Evolutionary conservation across 176 grass and related monocot species (phyloP), one percentile per base, ranked within the genome.

Genomic region (Oryza nivara): DNA sequence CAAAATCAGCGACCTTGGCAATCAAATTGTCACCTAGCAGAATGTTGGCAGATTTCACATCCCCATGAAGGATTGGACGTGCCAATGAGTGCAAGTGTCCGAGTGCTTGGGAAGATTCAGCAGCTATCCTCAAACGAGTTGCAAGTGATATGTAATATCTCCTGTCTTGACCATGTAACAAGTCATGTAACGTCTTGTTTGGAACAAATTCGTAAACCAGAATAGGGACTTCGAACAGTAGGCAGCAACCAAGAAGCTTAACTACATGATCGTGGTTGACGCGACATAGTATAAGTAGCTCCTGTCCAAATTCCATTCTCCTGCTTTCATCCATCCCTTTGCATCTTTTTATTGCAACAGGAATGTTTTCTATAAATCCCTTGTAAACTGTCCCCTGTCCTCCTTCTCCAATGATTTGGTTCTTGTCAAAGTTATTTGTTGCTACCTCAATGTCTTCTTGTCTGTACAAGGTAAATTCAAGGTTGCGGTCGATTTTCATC

Each of bases 311-410:
- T 51, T 90, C 83, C 41, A 60, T 44, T 30, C 11, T 86, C 30
- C 63, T 73, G 10, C 52, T 81, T 34, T 79, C 54, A 16, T 82
- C 69, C 2, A 90, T 51, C 49, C 41, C 14, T 51, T 90, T 90
- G 65, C 77, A 83, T 68, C 82, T 70, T 32, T 91, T 91, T 3
- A 87, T 79, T 0, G 75, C 89, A 3, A 84, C 74, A 0, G 26
- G 40, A 15, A 46, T 72, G 6, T 6, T 23, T 41, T 22, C 30
- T 19, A 86, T 41, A 30, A 68, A 46, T 12, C 76, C 86, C 68
- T 83, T 88, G 66, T 86, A 92, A 2, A 92, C 83, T 9, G 82
- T 86, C 30, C 86, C 86, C 6, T 92, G 77, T 4, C 73, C 79
- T 60, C 86, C 90, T 38, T 82, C 65, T 7, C 89, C 89, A 19